Evolutionary conservation across 73 alveolate species (phyloP).

Genomic region (Tetrahymena malaccensis): DNA sequence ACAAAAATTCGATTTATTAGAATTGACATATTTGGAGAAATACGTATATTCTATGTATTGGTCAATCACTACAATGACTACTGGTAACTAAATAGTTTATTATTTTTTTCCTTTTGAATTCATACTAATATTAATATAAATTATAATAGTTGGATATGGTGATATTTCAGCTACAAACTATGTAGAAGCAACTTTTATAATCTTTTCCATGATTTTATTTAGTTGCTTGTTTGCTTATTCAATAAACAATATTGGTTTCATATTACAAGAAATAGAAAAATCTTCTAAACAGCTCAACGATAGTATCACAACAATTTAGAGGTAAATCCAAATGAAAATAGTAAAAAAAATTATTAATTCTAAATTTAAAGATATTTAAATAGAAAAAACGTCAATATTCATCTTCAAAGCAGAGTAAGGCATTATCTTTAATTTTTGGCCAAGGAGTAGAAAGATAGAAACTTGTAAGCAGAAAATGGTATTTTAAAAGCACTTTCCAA

Average conservation of each 20-base stretch:
- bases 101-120: too few species aligned
- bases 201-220: constrained; percentile 63
- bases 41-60: neutral
- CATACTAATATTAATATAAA: too few species aligned
- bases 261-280: constrained; percentile 4
- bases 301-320: neutral
- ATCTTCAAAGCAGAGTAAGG: neutral
- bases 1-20: neutral
- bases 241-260: constrained; percentile 20
- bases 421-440: neutral
- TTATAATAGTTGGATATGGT: constrained; percentile 69
- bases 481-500: neutral
- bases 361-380: neutral
- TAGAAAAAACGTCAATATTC: neutral
- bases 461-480: neutral
- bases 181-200: constrained; percentile 50
- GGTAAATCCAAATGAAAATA: neutral
- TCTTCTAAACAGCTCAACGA: neutral
- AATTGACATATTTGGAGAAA: neutral
- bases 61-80: neutral
- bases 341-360: neutral
- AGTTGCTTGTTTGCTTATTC: constrained; percentile 38
- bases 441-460: neutral
- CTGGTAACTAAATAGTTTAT: neutral
- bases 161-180: constrained; percentile 62